Conservation (phyloP, 192 early-diverging fungal species). For the Geosiphon pyriformis region DNA sequence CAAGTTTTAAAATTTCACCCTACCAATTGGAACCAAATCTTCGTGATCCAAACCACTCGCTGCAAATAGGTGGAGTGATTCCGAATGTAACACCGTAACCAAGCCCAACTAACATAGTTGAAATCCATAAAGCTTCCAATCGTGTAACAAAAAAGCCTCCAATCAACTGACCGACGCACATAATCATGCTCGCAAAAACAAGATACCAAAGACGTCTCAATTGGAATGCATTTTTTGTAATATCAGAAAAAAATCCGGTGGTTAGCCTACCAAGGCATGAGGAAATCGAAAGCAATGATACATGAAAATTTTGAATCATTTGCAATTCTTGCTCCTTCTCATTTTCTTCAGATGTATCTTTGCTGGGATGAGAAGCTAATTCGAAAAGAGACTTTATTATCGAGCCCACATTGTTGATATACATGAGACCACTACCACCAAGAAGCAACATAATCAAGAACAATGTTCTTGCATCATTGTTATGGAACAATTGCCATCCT, state of each 20-base stretch:
- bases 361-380: no score
- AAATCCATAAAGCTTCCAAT: conserved; percentile 25
- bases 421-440: conserved; percentile 37
- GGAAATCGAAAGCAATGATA: conserved; percentile 38
- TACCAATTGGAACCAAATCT: conserved; percentile 40
- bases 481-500: conserved; percentile 29
- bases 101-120: conserved; percentile 26
- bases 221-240: conserved; percentile 31
- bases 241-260: conserved; percentile 37
- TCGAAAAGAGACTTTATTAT: conserved; percentile 39
- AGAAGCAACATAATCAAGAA: conserved; percentile 24
- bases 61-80: conserved; percentile 35
- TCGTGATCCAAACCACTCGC: conserved; percentile 36
- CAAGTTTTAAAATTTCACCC: background rate
- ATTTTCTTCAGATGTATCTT: background rate
- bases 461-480: conserved; percentile 25
- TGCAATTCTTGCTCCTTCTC: conserved; percentile 25
- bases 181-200: conserved; percentile 28
- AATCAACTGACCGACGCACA: conserved; percentile 35
- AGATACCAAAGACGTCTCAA: conserved; percentile 32
- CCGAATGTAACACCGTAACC: conserved; percentile 41
- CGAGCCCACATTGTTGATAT: conserved; percentile 38
- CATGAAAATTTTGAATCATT: conserved; percentile 36
- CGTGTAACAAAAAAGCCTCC: conserved; percentile 15
- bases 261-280: conserved; percentile 39